phyloP scores from a whole-genome alignment of 2,329 filamentous ascomycete species.

The Aspergillus novoparasiticus region DNA sequence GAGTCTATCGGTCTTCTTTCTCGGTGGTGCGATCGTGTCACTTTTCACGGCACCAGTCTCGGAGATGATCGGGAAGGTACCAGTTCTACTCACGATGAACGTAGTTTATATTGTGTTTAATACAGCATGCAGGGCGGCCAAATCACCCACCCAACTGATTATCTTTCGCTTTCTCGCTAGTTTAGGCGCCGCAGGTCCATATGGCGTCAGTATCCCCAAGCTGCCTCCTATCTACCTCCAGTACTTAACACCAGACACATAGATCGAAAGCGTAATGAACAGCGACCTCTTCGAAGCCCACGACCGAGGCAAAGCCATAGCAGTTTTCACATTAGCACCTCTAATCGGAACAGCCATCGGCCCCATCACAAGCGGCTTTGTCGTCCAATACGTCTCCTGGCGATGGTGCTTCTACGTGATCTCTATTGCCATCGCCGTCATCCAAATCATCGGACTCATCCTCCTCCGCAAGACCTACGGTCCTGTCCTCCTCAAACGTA shows the following conservation, averaged over 20 bases:
- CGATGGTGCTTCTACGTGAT: constrained; percentile 72
- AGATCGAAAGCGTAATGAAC: constrained; percentile 52
- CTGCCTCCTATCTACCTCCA: neutral
- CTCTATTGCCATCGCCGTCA: constrained; percentile 60
- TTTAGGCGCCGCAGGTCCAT: constrained; percentile 8
- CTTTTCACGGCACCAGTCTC: neutral
- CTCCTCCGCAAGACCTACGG: constrained; percentile 67
- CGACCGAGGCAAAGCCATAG: constrained; percentile 63
- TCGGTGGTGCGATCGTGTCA: constrained; percentile 49
- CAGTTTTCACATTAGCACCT: constrained; percentile 63
- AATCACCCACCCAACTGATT: constrained; percentile 3
- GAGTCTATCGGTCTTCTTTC: constrained; percentile 57
- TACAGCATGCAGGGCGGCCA: constrained; percentile 54
- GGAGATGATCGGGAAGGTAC: neutral
- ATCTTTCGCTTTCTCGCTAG: constrained; percentile 4
- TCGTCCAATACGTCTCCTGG: constrained; percentile 65
- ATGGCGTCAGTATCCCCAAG: neutral
- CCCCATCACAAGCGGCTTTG: constrained; percentile 66
- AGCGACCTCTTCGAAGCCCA: constrained; percentile 63
- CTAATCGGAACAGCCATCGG: constrained; percentile 66
- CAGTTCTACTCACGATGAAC: neutral
- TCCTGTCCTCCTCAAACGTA: constrained; percentile 59
- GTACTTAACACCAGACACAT: neutral
- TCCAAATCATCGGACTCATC: constrained; percentile 63
- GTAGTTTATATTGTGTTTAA: constrained; percentile 58